Conservation (phyloP, 805 yeast genomes). For the Tetrapisispora taiwanensis region DNA sequence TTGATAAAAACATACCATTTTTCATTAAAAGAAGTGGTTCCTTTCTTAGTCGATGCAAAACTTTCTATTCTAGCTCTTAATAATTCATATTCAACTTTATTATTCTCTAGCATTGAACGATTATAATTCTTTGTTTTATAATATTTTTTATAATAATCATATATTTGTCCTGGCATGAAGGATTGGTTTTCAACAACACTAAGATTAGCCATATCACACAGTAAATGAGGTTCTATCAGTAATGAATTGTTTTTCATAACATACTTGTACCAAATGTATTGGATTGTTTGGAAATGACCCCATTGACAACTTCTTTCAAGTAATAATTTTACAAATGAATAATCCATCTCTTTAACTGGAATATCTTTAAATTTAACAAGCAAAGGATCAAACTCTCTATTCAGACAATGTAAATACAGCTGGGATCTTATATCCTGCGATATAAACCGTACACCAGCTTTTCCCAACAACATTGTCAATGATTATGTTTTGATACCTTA, state of each 20-base stretch:
- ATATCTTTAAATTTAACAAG: constrained; percentile 7
- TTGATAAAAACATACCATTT: constrained; percentile 27
- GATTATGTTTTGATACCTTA: too few relatives aligned
- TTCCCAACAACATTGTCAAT: background rate
- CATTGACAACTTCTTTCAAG: constrained; percentile 18
- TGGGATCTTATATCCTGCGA: constrained; percentile 7
- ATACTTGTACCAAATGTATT: constrained; percentile 23
- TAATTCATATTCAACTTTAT: constrained; percentile 13
- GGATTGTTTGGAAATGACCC: constrained; percentile 21
- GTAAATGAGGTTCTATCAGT: constrained; percentile 13
- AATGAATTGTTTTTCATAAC: constrained; percentile 14
- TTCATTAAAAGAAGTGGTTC: constrained; percentile 15
- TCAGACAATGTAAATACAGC: constrained; percentile 14
- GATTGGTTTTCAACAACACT: constrained; percentile 17
- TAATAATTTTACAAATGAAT: constrained; percentile 15
- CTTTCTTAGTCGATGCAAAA: constrained; percentile 19
- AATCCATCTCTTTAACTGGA: constrained; percentile 17
- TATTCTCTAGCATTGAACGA: constrained; percentile 6
- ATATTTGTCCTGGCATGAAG: constrained; percentile 18
- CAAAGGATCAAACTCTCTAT: constrained; percentile 17
- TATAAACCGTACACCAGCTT: constrained; percentile 4
- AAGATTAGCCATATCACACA: constrained; percentile 21
- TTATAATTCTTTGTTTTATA: background rate
- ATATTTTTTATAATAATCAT: constrained; percentile 12
- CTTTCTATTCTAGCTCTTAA: constrained; percentile 21